A percentile compares a stretch with the other conserved stretches of the same genome.
Conservation (phyloP, 2,329 filamentous ascomycete genomes). For the Cercospora janseana region DNA sequence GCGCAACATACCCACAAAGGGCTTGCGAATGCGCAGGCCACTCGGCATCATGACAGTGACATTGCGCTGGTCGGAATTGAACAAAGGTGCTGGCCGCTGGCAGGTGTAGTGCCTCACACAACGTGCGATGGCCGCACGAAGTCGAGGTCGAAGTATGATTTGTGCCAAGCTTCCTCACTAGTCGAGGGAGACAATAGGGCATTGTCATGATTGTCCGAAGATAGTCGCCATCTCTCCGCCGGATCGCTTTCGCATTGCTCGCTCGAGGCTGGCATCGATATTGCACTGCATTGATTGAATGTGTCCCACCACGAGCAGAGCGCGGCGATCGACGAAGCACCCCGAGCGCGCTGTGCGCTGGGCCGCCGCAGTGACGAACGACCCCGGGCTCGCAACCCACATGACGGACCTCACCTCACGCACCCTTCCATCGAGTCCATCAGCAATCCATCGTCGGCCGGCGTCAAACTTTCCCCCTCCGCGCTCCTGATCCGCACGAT, state of each 20-base stretch:
- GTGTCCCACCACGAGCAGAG: too few species aligned
- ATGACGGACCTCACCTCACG: conserved; percentile 7
- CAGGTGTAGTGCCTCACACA: too few species aligned
- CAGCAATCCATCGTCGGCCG: conserved; percentile 4
- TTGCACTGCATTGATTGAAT: too few species aligned
- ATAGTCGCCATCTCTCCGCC: too few species aligned
- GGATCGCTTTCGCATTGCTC: neutral
- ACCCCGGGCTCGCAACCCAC: neutral
- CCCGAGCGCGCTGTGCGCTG: too few species aligned
- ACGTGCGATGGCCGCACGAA: too few species aligned
- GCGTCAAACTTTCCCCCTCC: neutral
- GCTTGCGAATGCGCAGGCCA: conserved; percentile 74
- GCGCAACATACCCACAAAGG: conserved; percentile 72
- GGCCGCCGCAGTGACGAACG: neutral
- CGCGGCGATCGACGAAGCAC: too few species aligned
- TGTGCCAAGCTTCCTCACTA: conserved; percentile 5
- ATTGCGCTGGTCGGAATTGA: neutral
- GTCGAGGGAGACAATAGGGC: conserved; percentile 1
- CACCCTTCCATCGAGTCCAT: conserved; percentile 14
- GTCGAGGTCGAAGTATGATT: conserved; percentile 1
- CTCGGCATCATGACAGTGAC: conserved; percentile 34
- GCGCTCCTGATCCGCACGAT: conserved; percentile 3
- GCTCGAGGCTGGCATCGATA: too few species aligned
- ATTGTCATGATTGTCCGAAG: too few species aligned
- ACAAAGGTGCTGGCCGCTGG: neutral